These are phyloP conservation scores for Chrysoporthe austroafricana DNA, from an alignment of 2,329 filamentous ascomycete species.

Conservation along the genomic window DNA sequence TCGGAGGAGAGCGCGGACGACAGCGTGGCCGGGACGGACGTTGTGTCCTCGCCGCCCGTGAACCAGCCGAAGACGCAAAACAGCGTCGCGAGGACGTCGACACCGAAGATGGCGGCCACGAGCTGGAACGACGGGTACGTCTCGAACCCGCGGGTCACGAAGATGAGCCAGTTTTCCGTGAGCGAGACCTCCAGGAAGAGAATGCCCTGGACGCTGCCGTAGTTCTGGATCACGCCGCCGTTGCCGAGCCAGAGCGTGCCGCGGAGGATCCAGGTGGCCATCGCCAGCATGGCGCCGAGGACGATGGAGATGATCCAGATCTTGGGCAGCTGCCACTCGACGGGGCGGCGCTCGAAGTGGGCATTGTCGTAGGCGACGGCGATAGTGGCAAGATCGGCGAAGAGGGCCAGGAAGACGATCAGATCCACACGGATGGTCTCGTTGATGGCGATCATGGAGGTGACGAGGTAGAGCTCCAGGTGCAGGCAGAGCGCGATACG, in stretches of 20 bases:
- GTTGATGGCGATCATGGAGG: constrained; percentile 79
- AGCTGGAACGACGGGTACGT: constrained; percentile 78
- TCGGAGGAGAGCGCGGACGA: constrained; percentile 42
- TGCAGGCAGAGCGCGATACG: constrained; percentile 76
- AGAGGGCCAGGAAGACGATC: constrained; percentile 79
- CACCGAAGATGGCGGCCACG: constrained; percentile 69
- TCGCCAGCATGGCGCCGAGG: constrained; percentile 69
- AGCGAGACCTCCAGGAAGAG: constrained; percentile 74
- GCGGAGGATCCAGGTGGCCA: constrained; percentile 74
- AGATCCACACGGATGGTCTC: constrained; percentile 74
- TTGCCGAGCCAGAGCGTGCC: constrained; percentile 69
- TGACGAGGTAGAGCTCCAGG: constrained; percentile 76
- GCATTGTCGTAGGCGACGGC: constrained; percentile 81
- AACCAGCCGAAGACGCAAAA: constrained; percentile 80
- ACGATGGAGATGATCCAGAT: constrained; percentile 78
- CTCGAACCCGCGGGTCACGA: constrained; percentile 73
- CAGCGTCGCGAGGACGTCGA: constrained; percentile 72
- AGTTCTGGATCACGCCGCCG: constrained; percentile 76
- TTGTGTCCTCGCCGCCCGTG: constrained; percentile 51
- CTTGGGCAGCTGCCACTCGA: constrained; percentile 82
- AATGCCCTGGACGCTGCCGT: constrained; percentile 73
- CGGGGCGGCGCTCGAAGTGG: constrained; percentile 73
- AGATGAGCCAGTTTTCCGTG: constrained; percentile 79
- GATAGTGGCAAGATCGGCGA: constrained; percentile 79
- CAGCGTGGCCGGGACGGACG: constrained; percentile 39